Percentiles rank a stretch among this genome's conserved stretches.
Conservation (phyloP, 257 asterid species). For the Rehmannia glutinosa region DNA sequence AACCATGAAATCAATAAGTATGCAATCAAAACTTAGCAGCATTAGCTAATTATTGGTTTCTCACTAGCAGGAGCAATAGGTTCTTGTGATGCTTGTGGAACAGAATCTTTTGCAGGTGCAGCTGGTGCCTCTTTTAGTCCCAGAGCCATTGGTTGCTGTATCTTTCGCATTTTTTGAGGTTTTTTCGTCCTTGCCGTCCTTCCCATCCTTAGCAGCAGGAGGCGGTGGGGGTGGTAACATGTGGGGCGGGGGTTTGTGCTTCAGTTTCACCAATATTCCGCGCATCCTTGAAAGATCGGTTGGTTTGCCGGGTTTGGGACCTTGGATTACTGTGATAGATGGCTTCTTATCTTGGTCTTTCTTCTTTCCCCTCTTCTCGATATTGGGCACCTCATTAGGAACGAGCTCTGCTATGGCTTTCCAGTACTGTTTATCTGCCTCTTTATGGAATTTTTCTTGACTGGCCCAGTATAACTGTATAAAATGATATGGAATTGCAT, state of each 20-base stretch:
- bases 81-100: conserved; percentile 34
- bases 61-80: conserved; percentile 32
- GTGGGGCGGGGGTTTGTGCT: conserved; percentile 92
- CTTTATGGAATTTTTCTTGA: conserved; percentile 92
- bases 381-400: conserved; percentile 81
- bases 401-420: conserved; percentile 90
- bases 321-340: conserved; percentile 75
- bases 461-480: conserved; percentile 47
- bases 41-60: conserved; percentile 35
- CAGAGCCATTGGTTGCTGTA: conserved; percentile 24
- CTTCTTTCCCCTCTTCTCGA: conserved; percentile 86
- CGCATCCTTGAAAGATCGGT: conserved; percentile 98
- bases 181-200: conserved; percentile 40
- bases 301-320: conserved; percentile 98
- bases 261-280: conserved; percentile 80
- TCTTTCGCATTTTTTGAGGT: conserved; percentile 32
- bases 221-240: conserved; percentile 98
- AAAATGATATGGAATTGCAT: conserved; percentile 2
- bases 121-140: conserved; percentile 33
- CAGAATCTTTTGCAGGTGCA: conserved; percentile 40
- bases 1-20: no score
- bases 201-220: conserved; percentile 72
- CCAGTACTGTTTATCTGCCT: conserved; percentile 94
- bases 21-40: neutral
- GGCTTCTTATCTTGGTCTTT: conserved; percentile 95